phyloP scores from a whole-genome alignment of 1,284 basidiomycete genomes.

The Sporisorium reilianum region DNA sequence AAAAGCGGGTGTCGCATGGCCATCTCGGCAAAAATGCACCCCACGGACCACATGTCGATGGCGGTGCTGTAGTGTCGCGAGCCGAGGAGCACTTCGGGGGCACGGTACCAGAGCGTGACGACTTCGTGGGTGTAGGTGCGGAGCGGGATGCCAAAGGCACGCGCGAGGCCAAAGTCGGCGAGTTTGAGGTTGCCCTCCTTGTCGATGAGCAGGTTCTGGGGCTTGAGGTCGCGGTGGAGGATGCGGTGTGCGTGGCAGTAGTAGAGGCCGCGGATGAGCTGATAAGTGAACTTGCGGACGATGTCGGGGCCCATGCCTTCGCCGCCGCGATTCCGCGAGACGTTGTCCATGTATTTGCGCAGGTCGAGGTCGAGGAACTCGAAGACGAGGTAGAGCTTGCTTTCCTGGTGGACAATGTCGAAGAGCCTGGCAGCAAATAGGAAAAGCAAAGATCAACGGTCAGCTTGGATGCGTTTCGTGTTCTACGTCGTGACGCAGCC shows the following conservation, averaged over 20 bases:
- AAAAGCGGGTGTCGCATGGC: conserved; percentile 90
- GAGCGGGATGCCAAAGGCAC: conserved; percentile 97
- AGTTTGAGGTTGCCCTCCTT: conserved; percentile 73
- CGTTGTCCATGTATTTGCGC: conserved; percentile 92
- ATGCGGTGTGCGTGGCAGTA: conserved; percentile 98
- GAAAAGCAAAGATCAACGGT: conserved; percentile 15
- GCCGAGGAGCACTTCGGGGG: conserved; percentile 94
- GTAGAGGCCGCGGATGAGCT: conserved; percentile 85
- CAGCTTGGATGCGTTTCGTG: background rate
- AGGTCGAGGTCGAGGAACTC: conserved; percentile 94
- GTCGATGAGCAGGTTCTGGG: conserved; percentile 96
- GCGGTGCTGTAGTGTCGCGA: conserved; percentile 93
- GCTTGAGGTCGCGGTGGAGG: conserved; percentile 95
- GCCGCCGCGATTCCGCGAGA: conserved; percentile 66
- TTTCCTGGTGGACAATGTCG: conserved; percentile 96
- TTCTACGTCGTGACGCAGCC: too few relatives aligned
- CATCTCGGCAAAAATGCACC: conserved; percentile 91
- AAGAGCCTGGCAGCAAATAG: conserved; percentile 77
- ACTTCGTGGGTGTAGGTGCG: conserved; percentile 97
- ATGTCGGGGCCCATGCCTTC: conserved; percentile 78
- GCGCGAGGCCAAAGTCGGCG: conserved; percentile 94
- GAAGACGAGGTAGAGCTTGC: conserved; percentile 96
- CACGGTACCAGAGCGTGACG: conserved; percentile 98
- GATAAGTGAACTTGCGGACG: conserved; percentile 92
- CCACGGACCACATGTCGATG: conserved; percentile 99